Base-by-base conservation (phyloP, 2,329 filamentous ascomycete genomes). In the Madurella fahalii region DNA sequence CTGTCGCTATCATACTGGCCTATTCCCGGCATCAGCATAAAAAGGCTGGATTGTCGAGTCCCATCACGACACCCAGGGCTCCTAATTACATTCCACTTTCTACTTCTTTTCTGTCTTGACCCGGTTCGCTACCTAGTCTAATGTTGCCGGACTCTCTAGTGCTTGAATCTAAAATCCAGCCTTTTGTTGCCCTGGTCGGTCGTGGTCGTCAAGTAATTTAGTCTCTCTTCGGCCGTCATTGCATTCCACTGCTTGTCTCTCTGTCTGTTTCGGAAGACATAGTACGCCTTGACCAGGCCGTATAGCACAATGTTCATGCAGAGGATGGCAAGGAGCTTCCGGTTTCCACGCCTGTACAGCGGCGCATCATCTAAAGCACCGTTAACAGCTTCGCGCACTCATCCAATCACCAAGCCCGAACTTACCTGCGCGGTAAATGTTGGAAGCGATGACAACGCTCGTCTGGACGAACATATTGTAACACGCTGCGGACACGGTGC, bases 401-500 rank as follows among this genome's bases (percentile, higher is more conserved):
- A 25, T 25, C 25, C 25, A 7, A 25, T 20, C 15, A 17, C 25
- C 32, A 5, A 17, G 9, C 44, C 2, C 25, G 47, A 11, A 47
- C 55, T 30, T 47, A 57, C 54, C 60, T 2, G 52, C 32, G 2
- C 71, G 67, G 54, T 74, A 75, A 9, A 75, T 71, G 54, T 76
- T 75, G 32, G 69, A 67, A 1, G 65, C 60, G 47, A 74, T 74
- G 32, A 78, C 72, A 0, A 66, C 68, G n/a, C 70, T 68, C 0
- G 71, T 68, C 60, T 78, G 76, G 2, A 74, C 71, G 30, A 69
- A 73, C 74, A 79, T 78, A 63, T 86, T 86, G 67, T 86, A 86
- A n/a, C 82, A 69, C 0, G 81, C 83, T 0, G 82, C 79, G 0
- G 81, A 81, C 1, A 88, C 81, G 1, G 84, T 81, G 7, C 84